These are phyloP conservation scores for Carex littledalei DNA, from an alignment of 176 grass and related monocot genomes.

Conservation along the genomic window DNA sequence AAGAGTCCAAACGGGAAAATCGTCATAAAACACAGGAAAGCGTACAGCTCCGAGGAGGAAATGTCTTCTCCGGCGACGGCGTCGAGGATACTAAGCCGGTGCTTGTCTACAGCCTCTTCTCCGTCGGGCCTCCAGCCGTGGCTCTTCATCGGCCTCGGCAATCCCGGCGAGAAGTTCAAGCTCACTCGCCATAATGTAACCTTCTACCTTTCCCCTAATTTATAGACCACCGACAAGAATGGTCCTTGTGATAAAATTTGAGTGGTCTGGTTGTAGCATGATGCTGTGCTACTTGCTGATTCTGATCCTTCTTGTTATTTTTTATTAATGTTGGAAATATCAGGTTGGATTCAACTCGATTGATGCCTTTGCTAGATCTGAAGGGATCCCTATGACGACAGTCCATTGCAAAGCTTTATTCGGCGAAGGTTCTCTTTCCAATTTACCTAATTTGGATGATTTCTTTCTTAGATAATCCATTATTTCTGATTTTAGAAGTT, in stretches of 20 bases:
- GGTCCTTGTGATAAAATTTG: neutral
- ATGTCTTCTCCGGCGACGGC: neutral
- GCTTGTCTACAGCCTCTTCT: constrained; percentile 16
- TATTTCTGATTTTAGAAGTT: neutral
- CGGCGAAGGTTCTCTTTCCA: constrained; percentile 52
- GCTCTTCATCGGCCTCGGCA: constrained; percentile 74
- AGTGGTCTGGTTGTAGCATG: neutral
- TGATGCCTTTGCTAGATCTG: constrained; percentile 62
- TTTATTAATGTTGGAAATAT: neutral
- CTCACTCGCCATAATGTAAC: constrained; percentile 58
- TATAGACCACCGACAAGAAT: neutral
- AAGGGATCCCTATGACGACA: constrained; percentile 51
- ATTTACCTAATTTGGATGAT: neutral
- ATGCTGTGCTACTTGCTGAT: neutral
- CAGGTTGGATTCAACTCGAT: constrained; percentile 98
- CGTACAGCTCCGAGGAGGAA: neutral
- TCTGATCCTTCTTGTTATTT: neutral
- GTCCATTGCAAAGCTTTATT: constrained; percentile 78
- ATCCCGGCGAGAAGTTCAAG: constrained; percentile 76
- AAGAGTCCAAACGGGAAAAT: too few species aligned
- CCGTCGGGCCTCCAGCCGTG: constrained; percentile 32
- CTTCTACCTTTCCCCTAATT: neutral
- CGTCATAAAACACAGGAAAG: neutral
- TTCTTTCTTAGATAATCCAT: neutral
- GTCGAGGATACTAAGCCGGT: neutral